Evolutionary conservation across 257 asterid species (phyloP).

Genomic region (Rubia yunnanensis): DNA sequence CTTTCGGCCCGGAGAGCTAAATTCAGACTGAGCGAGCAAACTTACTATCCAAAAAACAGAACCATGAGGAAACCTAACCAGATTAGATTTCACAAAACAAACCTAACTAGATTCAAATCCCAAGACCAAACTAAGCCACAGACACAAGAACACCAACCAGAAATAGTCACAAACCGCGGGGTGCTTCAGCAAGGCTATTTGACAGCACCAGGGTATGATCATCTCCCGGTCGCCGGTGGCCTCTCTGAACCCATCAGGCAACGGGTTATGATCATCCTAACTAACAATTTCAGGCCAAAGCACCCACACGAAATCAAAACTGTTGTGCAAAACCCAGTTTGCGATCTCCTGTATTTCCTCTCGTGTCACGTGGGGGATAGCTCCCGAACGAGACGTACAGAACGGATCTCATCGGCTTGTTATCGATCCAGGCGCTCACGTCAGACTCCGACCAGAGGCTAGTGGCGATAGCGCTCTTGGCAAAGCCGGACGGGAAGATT

Average conservation of each 20-base stretch:
- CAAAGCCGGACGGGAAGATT: conserved; percentile 21
- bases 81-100: no score
- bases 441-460: conserved; percentile 46
- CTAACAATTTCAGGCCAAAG: conserved; percentile 35
- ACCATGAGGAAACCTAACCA: no score
- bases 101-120: no score
- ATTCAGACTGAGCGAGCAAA: no score
- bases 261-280: conserved; percentile 22
- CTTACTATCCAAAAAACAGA: no score
- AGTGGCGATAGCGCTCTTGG: conserved; percentile 20
- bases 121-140: no score
- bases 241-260: conserved; percentile 19
- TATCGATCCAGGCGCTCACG: conserved; percentile 30
- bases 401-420: conserved; percentile 29
- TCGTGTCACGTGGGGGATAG: conserved; percentile 29
- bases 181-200: conserved; percentile 27
- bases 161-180: no score
- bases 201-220: conserved; percentile 35
- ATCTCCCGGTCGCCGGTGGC: conserved; percentile 18
- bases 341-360: conserved; percentile 29
- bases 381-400: conserved; percentile 43
- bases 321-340: conserved; percentile 24
- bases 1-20: no score
- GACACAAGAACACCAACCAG: no score
- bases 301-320: conserved; percentile 31